phyloP scores from a whole-genome alignment of 192 early-diverging fungal species.

The Linnemannia elongata region DNA sequence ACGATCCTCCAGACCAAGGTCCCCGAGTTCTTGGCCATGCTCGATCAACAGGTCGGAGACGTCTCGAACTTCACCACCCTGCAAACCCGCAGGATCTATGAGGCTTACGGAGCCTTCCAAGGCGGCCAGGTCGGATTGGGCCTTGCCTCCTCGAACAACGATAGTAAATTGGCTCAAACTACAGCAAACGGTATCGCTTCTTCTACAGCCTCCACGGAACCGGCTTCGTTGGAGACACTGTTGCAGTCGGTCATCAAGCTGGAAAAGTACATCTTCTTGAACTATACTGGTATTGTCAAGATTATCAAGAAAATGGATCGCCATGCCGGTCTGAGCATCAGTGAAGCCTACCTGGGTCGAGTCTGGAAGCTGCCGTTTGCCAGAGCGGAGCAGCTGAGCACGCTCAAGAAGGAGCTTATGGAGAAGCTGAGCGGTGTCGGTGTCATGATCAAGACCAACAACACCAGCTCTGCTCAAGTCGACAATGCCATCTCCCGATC shows the following conservation, averaged over 20 bases:
- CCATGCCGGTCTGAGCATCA: constrained; percentile 81
- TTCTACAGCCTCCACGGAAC: constrained; percentile 8
- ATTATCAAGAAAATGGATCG: constrained; percentile 91
- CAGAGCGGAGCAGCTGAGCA: constrained; percentile 71
- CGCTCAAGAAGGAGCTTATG: constrained; percentile 79
- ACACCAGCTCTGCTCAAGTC: constrained; percentile 26
- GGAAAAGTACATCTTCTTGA: constrained; percentile 87
- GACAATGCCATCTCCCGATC: constrained; percentile 45
- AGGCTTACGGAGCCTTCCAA: constrained; percentile 45
- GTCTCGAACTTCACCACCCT: constrained; percentile 64
- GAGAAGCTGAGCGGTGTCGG: constrained; percentile 66
- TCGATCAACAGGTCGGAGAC: constrained; percentile 77
- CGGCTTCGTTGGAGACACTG: constrained; percentile 54
- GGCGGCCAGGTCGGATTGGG: constrained; percentile 38
- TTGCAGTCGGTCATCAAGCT: constrained; percentile 77
- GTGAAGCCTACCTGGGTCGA: constrained; percentile 75
- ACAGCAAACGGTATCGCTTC: constrained; percentile 37
- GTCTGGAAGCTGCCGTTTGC: constrained; percentile 74
- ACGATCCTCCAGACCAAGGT: constrained; percentile 68
- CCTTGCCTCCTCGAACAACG: neutral
- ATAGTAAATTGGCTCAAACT: constrained; percentile 33
- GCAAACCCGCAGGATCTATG: constrained; percentile 50
- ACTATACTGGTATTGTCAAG: constrained; percentile 89
- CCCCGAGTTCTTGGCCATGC: constrained; percentile 74
- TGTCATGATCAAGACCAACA: constrained; percentile 31